Evolutionary conservation across 306 rosid species (phyloP), one percentile per base, ranked within the genome.

Genomic region (Vigna unguiculata): DNA sequence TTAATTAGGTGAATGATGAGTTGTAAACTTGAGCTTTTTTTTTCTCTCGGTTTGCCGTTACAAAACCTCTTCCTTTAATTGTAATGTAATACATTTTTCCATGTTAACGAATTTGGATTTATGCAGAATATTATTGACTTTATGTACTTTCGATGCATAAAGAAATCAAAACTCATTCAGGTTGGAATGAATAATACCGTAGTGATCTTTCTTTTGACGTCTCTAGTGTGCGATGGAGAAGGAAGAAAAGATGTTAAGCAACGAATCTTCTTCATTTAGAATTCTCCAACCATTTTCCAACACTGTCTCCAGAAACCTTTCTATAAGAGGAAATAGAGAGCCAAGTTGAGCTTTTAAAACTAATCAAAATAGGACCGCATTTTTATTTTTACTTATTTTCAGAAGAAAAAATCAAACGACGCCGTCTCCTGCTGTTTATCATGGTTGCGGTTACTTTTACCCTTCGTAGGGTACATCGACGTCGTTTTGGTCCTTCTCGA

Each of bases 321-420:
- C 85, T 67, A 21, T 60, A 55, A 20, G 21, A 46, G 84, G 87
- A 51, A 77, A 68, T 6, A 12, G 13, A 40, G 45, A 9, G 9
- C 45, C 45, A 9, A 40, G 4, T 9, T 40, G 4, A 40, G 13
- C 13, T 40, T 40, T 40, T 9, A 40, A 40, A 40, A 9, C 13
- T 40, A 40, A 40, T 40, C 2, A 40, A 40, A 40, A 40, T 40
- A 40, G 45, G 12, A 40, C 45, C 12, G 13, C 45, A 2, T 0
- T 32, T 5, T 32, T 40, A 40, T 43, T 14, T 11, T 80, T 58
- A 81, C 21, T 75, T n/a, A 6, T 38, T 22, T 19, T 6, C 75
- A 87, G 41, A 87, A 87, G 86, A 32, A 84, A 62, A 55, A 69
- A 22, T 80, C 85, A 78, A 87, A 87, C 72, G 93, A 79, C 80